A percentile compares a stretch with the other conserved stretches of the same genome.
Evolutionary conservation across 768 basidiomycete genomes (phyloP).

Genomic region (Rhizopogon vesiculosus): DNA sequence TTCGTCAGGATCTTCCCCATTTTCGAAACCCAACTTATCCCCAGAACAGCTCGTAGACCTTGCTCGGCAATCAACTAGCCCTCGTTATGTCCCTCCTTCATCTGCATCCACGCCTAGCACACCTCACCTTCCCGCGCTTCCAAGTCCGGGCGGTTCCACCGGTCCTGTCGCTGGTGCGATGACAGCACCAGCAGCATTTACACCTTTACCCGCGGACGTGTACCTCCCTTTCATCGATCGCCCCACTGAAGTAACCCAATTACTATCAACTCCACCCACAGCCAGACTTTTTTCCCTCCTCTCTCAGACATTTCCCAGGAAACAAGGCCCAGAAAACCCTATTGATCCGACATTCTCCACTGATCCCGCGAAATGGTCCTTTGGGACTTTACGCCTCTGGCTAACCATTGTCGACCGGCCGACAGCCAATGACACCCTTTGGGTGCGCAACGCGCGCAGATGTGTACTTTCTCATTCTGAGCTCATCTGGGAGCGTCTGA

Average conservation of each 20-base stretch:
- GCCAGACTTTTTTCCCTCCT: constrained; percentile 70
- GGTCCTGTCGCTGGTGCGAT: not conserved
- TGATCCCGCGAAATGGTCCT: constrained; percentile 72
- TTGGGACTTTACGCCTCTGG: constrained; percentile 62
- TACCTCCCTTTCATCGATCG: constrained; percentile 87
- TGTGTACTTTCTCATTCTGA: constrained; percentile 78
- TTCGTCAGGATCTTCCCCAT: constrained; percentile 28
- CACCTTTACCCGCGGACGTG: constrained; percentile 69
- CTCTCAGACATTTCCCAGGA: constrained; percentile 58
- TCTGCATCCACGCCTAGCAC: constrained; percentile 13
- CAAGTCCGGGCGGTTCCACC: not conserved
- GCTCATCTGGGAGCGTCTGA: constrained; percentile 88
- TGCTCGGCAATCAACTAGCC: constrained; percentile 56
- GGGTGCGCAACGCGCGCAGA: constrained; percentile 68
- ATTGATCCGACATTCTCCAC: constrained; percentile 30
- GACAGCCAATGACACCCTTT: constrained; percentile 61
- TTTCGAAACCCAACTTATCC: constrained; percentile 47
- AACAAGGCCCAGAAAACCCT: constrained; percentile 19
- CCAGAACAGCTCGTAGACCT: constrained; percentile 76
- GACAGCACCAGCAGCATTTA: constrained; percentile 56
- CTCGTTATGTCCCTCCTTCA: constrained; percentile 21
- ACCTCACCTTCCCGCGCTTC: constrained; percentile 10
- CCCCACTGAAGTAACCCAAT: constrained; percentile 63
- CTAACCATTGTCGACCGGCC: constrained; percentile 61
- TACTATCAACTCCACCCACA: constrained; percentile 64